Percentiles rank a stretch among this genome's conserved stretches.
Evolutionary conservation across 495 filamentous ascomycete genomes (phyloP).

Genomic region (Penicillium taxi): DNA sequence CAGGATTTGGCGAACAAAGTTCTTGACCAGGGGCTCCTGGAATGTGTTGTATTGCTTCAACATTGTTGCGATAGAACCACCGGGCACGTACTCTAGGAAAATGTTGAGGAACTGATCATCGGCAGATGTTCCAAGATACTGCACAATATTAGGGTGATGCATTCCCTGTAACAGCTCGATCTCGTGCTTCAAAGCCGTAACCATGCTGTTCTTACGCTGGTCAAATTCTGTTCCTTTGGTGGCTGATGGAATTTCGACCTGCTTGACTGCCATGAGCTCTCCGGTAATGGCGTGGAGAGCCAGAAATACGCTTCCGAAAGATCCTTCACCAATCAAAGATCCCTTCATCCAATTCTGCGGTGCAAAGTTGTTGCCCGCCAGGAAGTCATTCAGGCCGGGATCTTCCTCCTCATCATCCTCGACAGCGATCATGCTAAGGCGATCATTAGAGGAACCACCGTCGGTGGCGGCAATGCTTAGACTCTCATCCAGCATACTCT

Average conservation of each 20-base stretch:
- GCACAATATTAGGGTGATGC: conserved; percentile 94
- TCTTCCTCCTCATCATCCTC: conserved; percentile 72
- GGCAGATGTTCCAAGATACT: conserved; percentile 89
- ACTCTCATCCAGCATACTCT: conserved; percentile 80
- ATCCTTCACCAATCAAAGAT: conserved; percentile 90
- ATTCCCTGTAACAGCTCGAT: conserved; percentile 91
- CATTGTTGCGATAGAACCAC: conserved; percentile 95
- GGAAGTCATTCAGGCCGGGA: conserved; percentile 62
- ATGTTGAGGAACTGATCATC: conserved; percentile 94
- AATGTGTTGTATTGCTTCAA: conserved; percentile 95
- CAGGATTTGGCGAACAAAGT: conserved; percentile 95
- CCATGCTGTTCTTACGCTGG: conserved; percentile 92
- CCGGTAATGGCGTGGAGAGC: conserved; percentile 96
- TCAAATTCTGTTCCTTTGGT: conserved; percentile 73
- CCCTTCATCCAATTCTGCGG: conserved; percentile 99
- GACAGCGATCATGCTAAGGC: conserved; percentile 53
- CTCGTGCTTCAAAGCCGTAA: conserved; percentile 91
- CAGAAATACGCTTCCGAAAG: conserved; percentile 93
- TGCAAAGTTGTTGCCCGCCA: conserved; percentile 88
- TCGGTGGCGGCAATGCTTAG: conserved; percentile 60
- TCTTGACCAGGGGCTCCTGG: conserved; percentile 86
- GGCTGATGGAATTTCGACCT: conserved; percentile 85
- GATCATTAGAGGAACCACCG: conserved; percentile 61
- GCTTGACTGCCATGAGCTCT: conserved; percentile 97
- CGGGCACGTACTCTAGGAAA: conserved; percentile 98